A percentile compares a stretch with the other conserved stretches of the same genome.
Conservation (phyloP, 1,284 basidiomycete genomes). For the Mycosarcoma maydis region DNA sequence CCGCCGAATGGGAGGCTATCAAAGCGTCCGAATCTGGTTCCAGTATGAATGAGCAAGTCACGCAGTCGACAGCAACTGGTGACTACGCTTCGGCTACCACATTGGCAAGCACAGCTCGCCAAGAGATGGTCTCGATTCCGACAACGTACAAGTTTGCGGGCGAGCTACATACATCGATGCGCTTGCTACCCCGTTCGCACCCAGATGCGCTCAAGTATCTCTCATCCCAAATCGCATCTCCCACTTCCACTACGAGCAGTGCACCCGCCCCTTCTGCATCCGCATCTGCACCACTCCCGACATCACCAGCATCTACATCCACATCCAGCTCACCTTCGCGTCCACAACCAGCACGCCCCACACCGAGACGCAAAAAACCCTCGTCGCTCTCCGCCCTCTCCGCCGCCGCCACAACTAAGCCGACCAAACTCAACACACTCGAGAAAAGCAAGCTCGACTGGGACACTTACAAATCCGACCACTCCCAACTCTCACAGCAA, state of each 20-base stretch:
- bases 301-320: slow-evolving; percentile 2
- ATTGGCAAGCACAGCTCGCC: background rate
- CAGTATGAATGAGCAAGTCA: background rate
- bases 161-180: slow-evolving; percentile 23
- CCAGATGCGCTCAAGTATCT: slow-evolving; percentile 53
- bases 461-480: slow-evolving; percentile 35
- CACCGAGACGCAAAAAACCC: slow-evolving; percentile 43
- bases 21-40: slow-evolving; percentile 6
- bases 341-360: slow-evolving; percentile 6
- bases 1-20: slow-evolving; percentile 33
- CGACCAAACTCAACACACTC: slow-evolving; percentile 64
- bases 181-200: slow-evolving; percentile 44
- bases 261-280: background rate
- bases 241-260: background rate
- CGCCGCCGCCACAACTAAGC: slow-evolving; percentile 38
- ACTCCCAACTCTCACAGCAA: slow-evolving; percentile 40
- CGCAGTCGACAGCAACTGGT: background rate
- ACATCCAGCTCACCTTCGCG: background rate
- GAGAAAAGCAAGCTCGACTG: slow-evolving; percentile 66
- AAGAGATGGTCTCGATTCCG: slow-evolving; percentile 43
- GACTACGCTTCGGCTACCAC: background rate
- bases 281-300: background rate
- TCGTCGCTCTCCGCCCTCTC: slow-evolving; percentile 50
- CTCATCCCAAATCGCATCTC: slow-evolving; percentile 4
- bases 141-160: slow-evolving; percentile 54